A percentile compares a stretch with the other conserved stretches of the same genome.
These are phyloP conservation scores for Ceratocystis albifundus DNA, from an alignment of 2,329 filamentous ascomycete genomes.

Conservation along the genomic window DNA sequence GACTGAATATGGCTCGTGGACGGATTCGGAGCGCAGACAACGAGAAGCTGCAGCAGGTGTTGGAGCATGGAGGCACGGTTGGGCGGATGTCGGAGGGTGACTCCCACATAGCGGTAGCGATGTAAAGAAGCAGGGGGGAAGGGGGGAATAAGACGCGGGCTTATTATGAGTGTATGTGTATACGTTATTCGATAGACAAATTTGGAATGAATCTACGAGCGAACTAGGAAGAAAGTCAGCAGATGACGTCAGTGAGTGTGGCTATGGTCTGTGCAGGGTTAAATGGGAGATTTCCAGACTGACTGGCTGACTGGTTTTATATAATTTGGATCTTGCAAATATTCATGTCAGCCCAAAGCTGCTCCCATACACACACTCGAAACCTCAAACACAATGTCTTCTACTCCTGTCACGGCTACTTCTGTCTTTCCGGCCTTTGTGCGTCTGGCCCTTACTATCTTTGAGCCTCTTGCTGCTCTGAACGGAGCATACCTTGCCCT, in stretches of 20 bases:
- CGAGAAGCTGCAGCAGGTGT: slow-evolving; percentile 42
- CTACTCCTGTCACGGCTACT: background rate
- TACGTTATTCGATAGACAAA: slow-evolving; percentile 14
- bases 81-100: slow-evolving; percentile 25
- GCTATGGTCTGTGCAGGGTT: background rate
- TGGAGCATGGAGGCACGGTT: slow-evolving; percentile 34
- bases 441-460: slow-evolving; percentile 12
- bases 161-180: slow-evolving; percentile 8
- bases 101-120: background rate
- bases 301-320: background rate
- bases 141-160: background rate
- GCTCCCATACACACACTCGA: background rate
- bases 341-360: background rate
- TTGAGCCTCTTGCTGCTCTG: slow-evolving; percentile 19
- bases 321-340: background rate
- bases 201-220: slow-evolving; percentile 10
- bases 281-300: background rate
- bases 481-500: slow-evolving; percentile 19
- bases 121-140: background rate
- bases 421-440: slow-evolving; percentile 6
- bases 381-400: slow-evolving; percentile 1
- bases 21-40: slow-evolving; percentile 49
- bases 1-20: slow-evolving; percentile 53
- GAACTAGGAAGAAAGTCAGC: background rate
- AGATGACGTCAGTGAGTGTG: background rate